These are phyloP conservation scores for Fonsecaea pedrosoi DNA, from an alignment of 2,329 filamentous ascomycete genomes.

Conservation along the genomic window DNA sequence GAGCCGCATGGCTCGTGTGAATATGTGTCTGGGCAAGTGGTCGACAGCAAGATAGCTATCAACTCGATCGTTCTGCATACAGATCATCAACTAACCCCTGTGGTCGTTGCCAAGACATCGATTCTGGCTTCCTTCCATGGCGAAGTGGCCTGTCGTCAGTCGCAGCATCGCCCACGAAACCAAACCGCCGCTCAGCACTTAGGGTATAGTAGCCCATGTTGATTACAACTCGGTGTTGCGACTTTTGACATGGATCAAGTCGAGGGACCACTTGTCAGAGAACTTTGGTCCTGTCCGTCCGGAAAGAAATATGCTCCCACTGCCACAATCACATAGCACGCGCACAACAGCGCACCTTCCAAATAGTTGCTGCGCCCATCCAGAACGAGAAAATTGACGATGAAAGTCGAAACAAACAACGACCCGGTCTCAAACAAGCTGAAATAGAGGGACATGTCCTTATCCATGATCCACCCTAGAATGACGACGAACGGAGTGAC, in stretches of 20 bases:
- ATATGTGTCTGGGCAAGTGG: not conserved
- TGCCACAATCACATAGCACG: constrained; percentile 68
- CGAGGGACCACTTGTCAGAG: constrained; percentile 30
- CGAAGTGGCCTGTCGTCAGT: not conserved
- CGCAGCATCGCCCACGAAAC: not conserved
- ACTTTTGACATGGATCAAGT: not conserved
- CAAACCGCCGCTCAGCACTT: not conserved
- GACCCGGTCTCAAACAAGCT: constrained; percentile 83
- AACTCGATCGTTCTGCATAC: not conserved
- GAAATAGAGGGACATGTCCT: constrained; percentile 77
- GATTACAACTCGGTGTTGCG: not conserved
- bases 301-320: constrained; percentile 48
- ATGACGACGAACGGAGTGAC: constrained; percentile 68
- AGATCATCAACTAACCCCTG: not conserved
- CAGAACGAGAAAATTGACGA: constrained; percentile 68
- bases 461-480: constrained; percentile 67
- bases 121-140: not conserved
- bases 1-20: not conserved
- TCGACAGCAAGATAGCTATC: not conserved
- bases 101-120: not conserved
- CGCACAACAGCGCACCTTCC: constrained; percentile 66
- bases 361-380: constrained; percentile 66
- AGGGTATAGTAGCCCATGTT: not conserved
- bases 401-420: constrained; percentile 61
- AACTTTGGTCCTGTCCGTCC: constrained; percentile 37